These are phyloP conservation scores for Colletotrichum liriopes DNA, from an alignment of 2,329 filamentous ascomycete genomes.

Conservation along the genomic window DNA sequence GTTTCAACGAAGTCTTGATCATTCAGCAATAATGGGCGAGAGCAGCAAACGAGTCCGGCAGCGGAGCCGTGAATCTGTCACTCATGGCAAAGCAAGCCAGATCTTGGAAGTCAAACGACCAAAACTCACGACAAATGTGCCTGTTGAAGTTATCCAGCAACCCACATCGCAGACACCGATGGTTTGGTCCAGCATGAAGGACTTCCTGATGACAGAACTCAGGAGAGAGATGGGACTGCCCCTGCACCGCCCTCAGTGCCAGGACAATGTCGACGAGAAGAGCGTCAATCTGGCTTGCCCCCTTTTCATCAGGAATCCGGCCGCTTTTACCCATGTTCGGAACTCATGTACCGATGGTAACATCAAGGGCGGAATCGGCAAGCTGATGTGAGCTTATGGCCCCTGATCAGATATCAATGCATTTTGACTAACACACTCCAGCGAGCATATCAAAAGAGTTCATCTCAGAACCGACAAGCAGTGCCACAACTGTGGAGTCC, in stretches of 20 bases:
- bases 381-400: constrained; percentile 34
- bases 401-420: neutral
- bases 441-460: constrained; percentile 40
- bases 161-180: constrained; percentile 26
- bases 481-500: constrained; percentile 38
- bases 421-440: constrained; percentile 17
- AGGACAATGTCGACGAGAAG: constrained; percentile 37
- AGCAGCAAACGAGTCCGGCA: constrained; percentile 40
- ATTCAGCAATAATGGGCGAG: constrained; percentile 36
- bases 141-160: constrained; percentile 36
- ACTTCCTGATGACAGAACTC: constrained; percentile 40
- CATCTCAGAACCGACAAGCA: constrained; percentile 41
- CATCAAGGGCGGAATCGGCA: constrained; percentile 41
- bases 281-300: constrained; percentile 40
- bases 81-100: constrained; percentile 22
- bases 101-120: constrained; percentile 32
- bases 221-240: constrained; percentile 38
- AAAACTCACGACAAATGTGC: constrained; percentile 32
- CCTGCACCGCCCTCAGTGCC: constrained; percentile 18
- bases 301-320: constrained; percentile 38
- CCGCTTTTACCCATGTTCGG: constrained; percentile 36
- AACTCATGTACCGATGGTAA: constrained; percentile 41
- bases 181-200: constrained; percentile 37
- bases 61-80: constrained; percentile 37
- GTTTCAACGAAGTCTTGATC: constrained; percentile 8